Evolutionary conservation across 371 early-diverging fungal genomes (phyloP), one percentile per base, ranked within the genome.

Genomic region (Zopfochytrium polystomum): DNA sequence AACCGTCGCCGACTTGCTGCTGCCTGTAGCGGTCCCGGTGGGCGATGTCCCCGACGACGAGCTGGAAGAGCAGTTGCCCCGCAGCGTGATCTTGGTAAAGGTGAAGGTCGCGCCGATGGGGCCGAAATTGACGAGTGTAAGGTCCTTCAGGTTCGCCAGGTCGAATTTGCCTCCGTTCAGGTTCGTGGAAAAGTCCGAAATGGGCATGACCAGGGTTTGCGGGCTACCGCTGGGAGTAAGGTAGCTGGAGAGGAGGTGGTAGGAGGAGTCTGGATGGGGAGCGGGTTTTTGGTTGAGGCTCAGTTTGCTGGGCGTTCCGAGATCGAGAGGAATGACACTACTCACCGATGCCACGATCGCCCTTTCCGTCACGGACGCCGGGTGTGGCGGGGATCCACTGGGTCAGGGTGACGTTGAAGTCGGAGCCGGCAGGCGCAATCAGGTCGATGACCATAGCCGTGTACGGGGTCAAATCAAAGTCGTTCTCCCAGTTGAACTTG

Each of bases 71-170:
- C 62, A 62, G 26, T 25, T 55, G n/a, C 62, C 62, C 42, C 45
- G 18, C 26, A 62, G 30, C 4, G 49, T 55, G 23, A 62, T 55
- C 2, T 59, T 65, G 0, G 53, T 52, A 26, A 65, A 58, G 5
- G 31, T 30, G 23, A 57, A 58, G 5, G 42, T 43, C 18, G 59
- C 33, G 27, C 63, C 71, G 15, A 45, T 34, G 32, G 72, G 72
- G 3, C 29, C 45, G 26, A 74, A 54, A 29, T 65, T 60, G 30
- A 62, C 65, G 26, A 65, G 32, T 11, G 75, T 71, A 32, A 68
- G 61, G 54, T 74, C 75, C 60, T 74, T 72, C 49, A 70, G 44
- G 51, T 74, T 59, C 42, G 56, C 60, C 25, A 72, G 57, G 55
- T 71, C 70, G 52, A 62, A 71, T 15, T 31, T 34, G 9, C 38